phyloP scores from a whole-genome alignment of 257 asterid genomes.

The Mentha longifolia region DNA sequence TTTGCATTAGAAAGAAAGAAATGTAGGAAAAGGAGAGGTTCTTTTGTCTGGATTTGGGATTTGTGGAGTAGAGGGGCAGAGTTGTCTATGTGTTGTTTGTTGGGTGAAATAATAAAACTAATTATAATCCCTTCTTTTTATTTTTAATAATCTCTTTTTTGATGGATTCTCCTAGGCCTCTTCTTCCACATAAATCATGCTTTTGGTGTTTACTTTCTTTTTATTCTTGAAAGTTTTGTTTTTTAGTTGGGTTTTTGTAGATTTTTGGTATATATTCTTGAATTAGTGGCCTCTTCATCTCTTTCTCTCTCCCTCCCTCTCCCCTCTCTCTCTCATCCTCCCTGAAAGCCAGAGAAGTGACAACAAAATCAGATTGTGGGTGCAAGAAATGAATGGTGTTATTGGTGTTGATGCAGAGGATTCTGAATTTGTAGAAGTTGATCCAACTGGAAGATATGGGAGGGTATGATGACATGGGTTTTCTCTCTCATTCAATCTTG shows the following conservation, averaged over 20 bases:
- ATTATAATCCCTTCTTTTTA: not conserved
- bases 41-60: conserved; percentile 59
- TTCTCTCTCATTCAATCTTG: conserved; percentile 7
- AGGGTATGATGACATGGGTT: conserved; percentile 55
- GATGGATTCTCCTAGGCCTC: conserved; percentile 55
- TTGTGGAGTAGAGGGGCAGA: conserved; percentile 28
- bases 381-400: conserved; percentile 61
- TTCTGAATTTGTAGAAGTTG: conserved; percentile 85
- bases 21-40: conserved; percentile 38
- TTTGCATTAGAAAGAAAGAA: conserved; percentile 5
- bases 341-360: conserved; percentile 19
- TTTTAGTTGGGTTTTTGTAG: conserved; percentile 12
- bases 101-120: conserved; percentile 6
- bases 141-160: conserved; percentile 17
- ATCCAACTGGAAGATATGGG: conserved; percentile 96
- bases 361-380: conserved; percentile 11
- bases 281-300: conserved; percentile 14
- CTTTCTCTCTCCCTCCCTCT: conserved; percentile 1
- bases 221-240: conserved; percentile 16
- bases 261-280: conserved; percentile 28
- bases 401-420: conserved; percentile 63
- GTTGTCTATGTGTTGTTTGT: conserved; percentile 53
- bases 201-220: conserved; percentile 2
- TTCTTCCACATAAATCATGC: conserved; percentile 39
- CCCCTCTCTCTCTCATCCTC: conserved; percentile 18